Evolutionary conservation across 2,329 filamentous ascomycete species (phyloP).

Genomic region (Ceratocystis cubensis): DNA sequence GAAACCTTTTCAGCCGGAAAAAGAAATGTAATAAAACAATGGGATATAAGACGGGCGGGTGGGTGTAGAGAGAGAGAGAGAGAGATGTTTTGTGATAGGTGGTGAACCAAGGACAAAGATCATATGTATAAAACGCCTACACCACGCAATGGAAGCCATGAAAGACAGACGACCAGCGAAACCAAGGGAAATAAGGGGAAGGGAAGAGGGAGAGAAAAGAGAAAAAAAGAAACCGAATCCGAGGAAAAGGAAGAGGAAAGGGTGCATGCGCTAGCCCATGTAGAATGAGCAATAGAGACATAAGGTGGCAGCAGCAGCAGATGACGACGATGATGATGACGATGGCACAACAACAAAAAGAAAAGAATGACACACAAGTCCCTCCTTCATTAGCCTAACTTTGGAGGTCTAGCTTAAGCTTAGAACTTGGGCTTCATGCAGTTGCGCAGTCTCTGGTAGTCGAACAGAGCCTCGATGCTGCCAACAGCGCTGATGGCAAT

Average conservation of each 20-base stretch:
- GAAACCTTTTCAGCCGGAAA: slow-evolving; percentile 5
- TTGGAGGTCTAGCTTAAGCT: slow-evolving; percentile 22
- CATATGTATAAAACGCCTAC: slow-evolving; percentile 17
- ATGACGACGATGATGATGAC: slow-evolving; percentile 11
- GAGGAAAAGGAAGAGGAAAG: background rate
- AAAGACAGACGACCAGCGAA: slow-evolving; percentile 16
- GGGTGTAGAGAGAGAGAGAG: slow-evolving; percentile 2
- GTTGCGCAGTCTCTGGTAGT: slow-evolving; percentile 67
- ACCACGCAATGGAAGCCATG: slow-evolving; percentile 8
- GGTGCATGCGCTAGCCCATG: slow-evolving; percentile 1
- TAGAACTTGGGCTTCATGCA: slow-evolving; percentile 77
- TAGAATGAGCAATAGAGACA: slow-evolving; percentile 11
- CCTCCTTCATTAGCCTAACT: slow-evolving; percentile 21
- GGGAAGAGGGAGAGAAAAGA: slow-evolving; percentile 6
- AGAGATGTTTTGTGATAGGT: slow-evolving; percentile 3
- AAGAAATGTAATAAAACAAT: slow-evolving; percentile 20
- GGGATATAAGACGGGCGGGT: slow-evolving; percentile 17
- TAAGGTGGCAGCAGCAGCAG: slow-evolving; percentile 14
- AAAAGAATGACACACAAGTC: slow-evolving; percentile 16
- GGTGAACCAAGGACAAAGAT: slow-evolving; percentile 16
- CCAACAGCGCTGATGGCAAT: slow-evolving; percentile 88
- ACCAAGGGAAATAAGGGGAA: slow-evolving; percentile 17
- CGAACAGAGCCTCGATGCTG: slow-evolving; percentile 71
- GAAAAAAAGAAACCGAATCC: background rate
- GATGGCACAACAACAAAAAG: slow-evolving; percentile 14